Conservation (phyloP, 805 yeast species). For the Wickerhamiella slavikovae region DNA sequence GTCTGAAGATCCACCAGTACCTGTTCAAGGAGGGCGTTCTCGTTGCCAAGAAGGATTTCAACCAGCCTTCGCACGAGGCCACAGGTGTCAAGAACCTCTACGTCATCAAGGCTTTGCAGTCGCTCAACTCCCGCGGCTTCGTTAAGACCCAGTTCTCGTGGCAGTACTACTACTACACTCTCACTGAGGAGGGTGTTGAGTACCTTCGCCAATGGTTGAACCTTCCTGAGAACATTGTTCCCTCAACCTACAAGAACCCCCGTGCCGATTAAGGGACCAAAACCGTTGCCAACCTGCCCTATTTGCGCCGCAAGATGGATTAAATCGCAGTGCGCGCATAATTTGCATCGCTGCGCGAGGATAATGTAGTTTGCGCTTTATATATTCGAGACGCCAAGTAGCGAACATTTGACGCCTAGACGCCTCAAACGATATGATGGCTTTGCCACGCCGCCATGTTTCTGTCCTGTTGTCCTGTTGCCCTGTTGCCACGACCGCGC, state of each 20-base stretch:
- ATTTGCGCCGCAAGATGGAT: too few relatives aligned
- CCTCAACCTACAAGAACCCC: slow-evolving; percentile 75
- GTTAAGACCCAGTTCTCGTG: slow-evolving; percentile 99
- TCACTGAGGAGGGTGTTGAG: slow-evolving; percentile 98
- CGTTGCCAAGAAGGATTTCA: slow-evolving; percentile 97
- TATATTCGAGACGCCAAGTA: too few relatives aligned
- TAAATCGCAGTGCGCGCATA: too few relatives aligned
- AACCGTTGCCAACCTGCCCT: too few relatives aligned
- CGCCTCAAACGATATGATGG: too few relatives aligned
- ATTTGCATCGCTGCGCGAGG: too few relatives aligned
- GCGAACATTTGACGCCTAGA: too few relatives aligned
- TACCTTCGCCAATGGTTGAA: slow-evolving; percentile 95
- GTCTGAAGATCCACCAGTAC: slow-evolving; percentile 98
- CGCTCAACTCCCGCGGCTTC: slow-evolving; percentile 95
- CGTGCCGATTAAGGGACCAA: too few relatives aligned
- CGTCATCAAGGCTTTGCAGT: slow-evolving; percentile 97
- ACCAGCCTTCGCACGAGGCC: slow-evolving; percentile 95
- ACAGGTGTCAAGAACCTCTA: slow-evolving; percentile 94
- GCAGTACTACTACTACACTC: slow-evolving; percentile 99
- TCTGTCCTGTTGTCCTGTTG: too few relatives aligned
- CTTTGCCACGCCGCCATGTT: too few relatives aligned
- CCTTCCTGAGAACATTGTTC: slow-evolving; percentile 97
- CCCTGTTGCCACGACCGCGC: too few relatives aligned
- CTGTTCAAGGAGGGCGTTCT: slow-evolving; percentile 99
- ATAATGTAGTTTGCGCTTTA: too few relatives aligned